phyloP scores from a whole-genome alignment of 257 asterid species.

The Solanum commersonii region DNA sequence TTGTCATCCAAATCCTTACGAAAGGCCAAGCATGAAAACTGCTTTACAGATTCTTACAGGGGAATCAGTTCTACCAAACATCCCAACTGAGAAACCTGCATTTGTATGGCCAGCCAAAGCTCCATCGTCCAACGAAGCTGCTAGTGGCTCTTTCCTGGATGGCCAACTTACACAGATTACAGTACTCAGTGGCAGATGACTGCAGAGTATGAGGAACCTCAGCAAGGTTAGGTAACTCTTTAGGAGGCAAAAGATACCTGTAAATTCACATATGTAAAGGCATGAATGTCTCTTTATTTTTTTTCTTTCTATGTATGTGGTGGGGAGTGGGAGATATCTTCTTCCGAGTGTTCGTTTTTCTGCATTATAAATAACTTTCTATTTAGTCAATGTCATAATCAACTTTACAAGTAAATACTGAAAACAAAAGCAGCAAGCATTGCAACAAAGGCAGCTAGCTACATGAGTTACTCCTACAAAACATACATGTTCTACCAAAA shows the following conservation, averaged over 20 bases:
- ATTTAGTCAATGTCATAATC: neutral
- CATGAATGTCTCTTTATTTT: neutral
- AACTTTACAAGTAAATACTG: neutral
- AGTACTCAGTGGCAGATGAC: neutral
- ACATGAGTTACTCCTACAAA: neutral
- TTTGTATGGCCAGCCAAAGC: conserved; percentile 9
- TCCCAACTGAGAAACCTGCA: conserved; percentile 6
- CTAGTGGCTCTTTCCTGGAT: neutral
- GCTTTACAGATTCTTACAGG: conserved; percentile 2
- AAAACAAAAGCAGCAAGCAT: neutral
- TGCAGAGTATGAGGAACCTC: neutral
- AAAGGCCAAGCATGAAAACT: conserved; percentile 7
- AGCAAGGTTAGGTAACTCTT: neutral
- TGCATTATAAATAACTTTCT: neutral
- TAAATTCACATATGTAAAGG: neutral
- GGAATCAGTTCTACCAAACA: neutral
- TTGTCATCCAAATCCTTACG: conserved; percentile 7
- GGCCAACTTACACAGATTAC: conserved; percentile 3
- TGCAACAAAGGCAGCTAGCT: neutral
- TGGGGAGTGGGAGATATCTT: neutral
- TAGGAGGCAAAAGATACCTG: neutral
- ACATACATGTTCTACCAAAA: neutral
- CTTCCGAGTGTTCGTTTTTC: neutral
- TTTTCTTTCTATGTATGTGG: neutral
- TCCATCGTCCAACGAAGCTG: neutral